Percentiles rank a stretch among this genome's conserved stretches.
Evolutionary conservation across 768 basidiomycete species (phyloP).

Genomic region (Leucosporidium creatinivorum): DNA sequence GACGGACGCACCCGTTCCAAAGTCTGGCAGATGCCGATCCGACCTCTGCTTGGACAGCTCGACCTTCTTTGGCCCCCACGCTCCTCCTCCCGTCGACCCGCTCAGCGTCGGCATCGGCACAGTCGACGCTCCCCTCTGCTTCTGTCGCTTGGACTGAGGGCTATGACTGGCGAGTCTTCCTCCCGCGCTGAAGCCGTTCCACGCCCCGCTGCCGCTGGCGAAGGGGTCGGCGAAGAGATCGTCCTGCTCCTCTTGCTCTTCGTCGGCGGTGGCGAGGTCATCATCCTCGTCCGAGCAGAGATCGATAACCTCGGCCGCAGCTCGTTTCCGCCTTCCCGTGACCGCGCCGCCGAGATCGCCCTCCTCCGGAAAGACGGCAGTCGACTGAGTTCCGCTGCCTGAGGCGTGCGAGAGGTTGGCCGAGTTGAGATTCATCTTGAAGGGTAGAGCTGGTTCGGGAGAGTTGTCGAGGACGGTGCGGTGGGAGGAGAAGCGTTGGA

Average conservation of each 20-base stretch:
- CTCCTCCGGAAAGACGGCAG: too few species aligned
- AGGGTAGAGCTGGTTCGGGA: background rate
- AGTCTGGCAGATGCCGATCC: background rate
- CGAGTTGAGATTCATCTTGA: background rate
- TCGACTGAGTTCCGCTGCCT: background rate
- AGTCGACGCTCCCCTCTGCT: background rate
- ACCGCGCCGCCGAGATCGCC: too few species aligned
- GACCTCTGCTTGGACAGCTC: background rate
- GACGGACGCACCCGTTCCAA: background rate
- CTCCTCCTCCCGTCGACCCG: background rate
- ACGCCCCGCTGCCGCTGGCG: too few species aligned
- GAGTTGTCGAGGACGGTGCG: background rate
- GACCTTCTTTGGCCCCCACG: background rate
- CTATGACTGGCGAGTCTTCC: too few species aligned
- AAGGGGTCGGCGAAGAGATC: too few species aligned
- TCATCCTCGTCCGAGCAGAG: background rate
- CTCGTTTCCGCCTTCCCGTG: too few species aligned
- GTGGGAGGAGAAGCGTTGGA: background rate
- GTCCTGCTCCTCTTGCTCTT: conserved; percentile 6
- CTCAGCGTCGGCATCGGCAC: conserved; percentile 16
- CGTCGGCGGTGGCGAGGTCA: conserved; percentile 8
- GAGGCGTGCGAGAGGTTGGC: background rate
- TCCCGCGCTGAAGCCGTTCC: too few species aligned
- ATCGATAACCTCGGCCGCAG: background rate
- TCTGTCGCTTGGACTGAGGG: too few species aligned